phyloP scores from a whole-genome alignment of 2,329 filamentous ascomycete genomes.

The Xylaria sp. region DNA sequence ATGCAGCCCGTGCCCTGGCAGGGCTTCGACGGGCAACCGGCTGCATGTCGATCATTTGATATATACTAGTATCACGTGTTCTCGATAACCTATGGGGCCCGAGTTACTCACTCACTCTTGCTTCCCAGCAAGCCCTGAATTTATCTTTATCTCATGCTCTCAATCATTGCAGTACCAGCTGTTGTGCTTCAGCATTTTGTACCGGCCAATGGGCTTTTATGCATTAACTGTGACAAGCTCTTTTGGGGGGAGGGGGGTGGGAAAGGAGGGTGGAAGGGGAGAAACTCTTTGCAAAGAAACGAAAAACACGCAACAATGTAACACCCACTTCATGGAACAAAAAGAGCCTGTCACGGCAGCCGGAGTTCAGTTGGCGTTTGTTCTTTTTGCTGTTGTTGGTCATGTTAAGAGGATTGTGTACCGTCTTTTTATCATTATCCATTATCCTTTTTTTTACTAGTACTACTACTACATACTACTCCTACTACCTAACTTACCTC shows the following conservation, averaged over 20 bases:
- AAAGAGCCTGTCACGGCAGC: slow-evolving; percentile 19
- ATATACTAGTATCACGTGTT: slow-evolving; percentile 6
- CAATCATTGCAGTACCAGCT: slow-evolving; percentile 20
- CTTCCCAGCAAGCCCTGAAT: slow-evolving; percentile 2
- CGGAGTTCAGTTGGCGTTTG: slow-evolving; percentile 31
- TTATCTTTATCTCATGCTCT: slow-evolving; percentile 20
- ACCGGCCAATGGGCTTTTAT: slow-evolving; percentile 22
- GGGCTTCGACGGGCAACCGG: neutral
- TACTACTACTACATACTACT: slow-evolving; percentile 5
- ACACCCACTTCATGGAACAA: neutral
- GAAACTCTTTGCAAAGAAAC: neutral
- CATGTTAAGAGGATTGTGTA: slow-evolving; percentile 12
- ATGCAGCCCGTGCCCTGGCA: neutral
- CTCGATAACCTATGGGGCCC: slow-evolving; percentile 22
- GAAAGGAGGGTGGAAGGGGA: too few relatives aligned
- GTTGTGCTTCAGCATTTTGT: slow-evolving; percentile 20
- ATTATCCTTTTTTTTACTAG: neutral
- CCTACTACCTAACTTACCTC: neutral
- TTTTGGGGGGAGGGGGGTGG: neutral
- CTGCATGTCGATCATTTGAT: slow-evolving; percentile 13
- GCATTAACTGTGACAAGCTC: slow-evolving; percentile 24
- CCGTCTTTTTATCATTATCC: slow-evolving; percentile 1
- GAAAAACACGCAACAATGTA: neutral
- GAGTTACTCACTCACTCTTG: slow-evolving; percentile 1
- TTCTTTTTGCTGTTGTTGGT: slow-evolving; percentile 6